Evolutionary conservation across 768 basidiomycete genomes (phyloP).

Genomic region (Galerina marginata): DNA sequence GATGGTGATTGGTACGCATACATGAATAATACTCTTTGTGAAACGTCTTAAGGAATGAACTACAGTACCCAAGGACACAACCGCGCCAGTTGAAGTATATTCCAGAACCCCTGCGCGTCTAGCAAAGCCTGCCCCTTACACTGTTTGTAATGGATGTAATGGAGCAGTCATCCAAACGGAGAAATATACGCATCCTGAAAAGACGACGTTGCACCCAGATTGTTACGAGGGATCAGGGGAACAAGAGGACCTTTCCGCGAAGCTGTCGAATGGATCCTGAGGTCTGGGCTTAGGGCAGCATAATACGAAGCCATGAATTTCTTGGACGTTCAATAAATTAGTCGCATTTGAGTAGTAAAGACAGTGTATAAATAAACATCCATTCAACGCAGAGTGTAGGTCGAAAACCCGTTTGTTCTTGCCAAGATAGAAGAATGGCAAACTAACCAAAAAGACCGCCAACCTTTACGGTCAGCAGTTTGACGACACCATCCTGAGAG

Average conservation of each 20-base stretch:
- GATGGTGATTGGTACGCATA: not conserved
- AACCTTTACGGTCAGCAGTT: too few species aligned
- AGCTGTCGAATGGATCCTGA: not conserved
- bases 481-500: too few species aligned
- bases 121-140: conserved; percentile 14
- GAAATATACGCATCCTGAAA: not conserved
- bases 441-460: too few species aligned
- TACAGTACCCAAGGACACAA: conserved; percentile 4
- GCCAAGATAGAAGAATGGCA: too few species aligned
- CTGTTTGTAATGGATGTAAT: conserved; percentile 18
- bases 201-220: conserved; percentile 10
- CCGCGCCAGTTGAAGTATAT: conserved; percentile 6
- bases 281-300: not conserved
- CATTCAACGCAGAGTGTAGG: too few species aligned
- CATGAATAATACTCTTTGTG: too few species aligned
- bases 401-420: too few species aligned
- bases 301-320: not conserved
- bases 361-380: too few species aligned
- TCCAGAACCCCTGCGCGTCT: conserved; percentile 6
- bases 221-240: conserved; percentile 4
- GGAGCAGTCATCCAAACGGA: conserved; percentile 22
- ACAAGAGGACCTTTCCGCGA: not conserved
- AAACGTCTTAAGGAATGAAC: not conserved
- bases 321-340: not conserved
- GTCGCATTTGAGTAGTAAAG: not conserved